A percentile compares a stretch with the other conserved stretches of the same genome.
Conservation (phyloP, 129 eudicot genomes). For the Chrysanthemum lavandulifolium region DNA sequence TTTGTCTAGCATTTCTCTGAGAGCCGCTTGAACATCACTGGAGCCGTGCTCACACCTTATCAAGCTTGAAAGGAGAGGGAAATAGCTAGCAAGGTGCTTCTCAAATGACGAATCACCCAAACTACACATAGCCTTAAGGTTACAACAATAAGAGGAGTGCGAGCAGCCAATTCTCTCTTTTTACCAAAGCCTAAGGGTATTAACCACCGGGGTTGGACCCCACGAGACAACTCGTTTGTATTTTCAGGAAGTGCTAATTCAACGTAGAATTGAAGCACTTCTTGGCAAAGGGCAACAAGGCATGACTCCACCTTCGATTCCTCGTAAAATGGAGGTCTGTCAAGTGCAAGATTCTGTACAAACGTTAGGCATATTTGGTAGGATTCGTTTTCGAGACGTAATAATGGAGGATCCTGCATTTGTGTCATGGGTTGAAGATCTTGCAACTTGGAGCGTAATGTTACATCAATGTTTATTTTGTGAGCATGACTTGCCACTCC, state of each 20-base stretch:
- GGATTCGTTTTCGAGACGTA: too few species aligned
- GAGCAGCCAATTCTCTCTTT: constrained; percentile 73
- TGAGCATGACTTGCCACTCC: too few species aligned
- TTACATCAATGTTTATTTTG: too few species aligned
- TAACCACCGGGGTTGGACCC: constrained; percentile 38
- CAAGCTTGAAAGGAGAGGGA: constrained; percentile 70
- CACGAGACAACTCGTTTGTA: constrained; percentile 29
- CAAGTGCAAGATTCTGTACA: too few species aligned
- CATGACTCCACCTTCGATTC: constrained; percentile 67
- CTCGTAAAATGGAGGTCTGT: too few species aligned
- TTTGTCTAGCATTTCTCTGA: constrained; percentile 89
- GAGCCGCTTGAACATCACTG: constrained; percentile 70
- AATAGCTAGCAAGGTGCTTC: constrained; percentile 55
- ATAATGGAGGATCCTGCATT: too few species aligned
- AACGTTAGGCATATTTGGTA: too few species aligned
- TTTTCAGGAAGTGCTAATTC: constrained; percentile 48
- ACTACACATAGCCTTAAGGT: constrained; percentile 66
- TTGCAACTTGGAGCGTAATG: too few species aligned
- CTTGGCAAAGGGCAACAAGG: constrained; percentile 75
- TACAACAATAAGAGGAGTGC: constrained; percentile 74
- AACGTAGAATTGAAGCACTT: constrained; percentile 65
- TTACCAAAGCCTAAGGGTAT: constrained; percentile 84
- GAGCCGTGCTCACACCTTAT: constrained; percentile 95
- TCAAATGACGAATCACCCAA: constrained; percentile 72
- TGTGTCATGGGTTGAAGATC: too few species aligned